Evolutionary conservation across 2,329 filamentous ascomycete genomes (phyloP).

Genomic region (Fusarium bulbicola): DNA sequence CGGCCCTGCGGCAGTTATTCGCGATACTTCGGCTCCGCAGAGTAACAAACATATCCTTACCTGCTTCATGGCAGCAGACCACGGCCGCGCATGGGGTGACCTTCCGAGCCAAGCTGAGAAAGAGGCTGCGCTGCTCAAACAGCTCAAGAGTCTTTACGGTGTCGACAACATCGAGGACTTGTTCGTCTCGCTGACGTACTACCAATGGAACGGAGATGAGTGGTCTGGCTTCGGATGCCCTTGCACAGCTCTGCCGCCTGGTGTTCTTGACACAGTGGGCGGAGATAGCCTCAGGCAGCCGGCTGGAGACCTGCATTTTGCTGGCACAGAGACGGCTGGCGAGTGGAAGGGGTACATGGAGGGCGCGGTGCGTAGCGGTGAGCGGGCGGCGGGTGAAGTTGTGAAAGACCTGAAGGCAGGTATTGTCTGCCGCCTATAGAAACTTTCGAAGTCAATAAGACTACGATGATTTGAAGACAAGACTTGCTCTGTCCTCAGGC

Average conservation of each 20-base stretch:
- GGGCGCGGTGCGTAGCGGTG: conserved; percentile 20
- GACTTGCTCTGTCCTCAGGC: too few species aligned
- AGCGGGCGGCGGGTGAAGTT: not conserved
- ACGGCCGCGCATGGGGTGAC: not conserved
- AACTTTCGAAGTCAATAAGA: not conserved
- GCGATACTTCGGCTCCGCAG: not conserved
- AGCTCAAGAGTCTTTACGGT: not conserved
- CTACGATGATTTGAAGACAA: too few species aligned
- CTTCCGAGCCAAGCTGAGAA: not conserved
- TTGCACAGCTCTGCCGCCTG: not conserved
- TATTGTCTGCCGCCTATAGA: not conserved
- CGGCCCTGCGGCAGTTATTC: not conserved
- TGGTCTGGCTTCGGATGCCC: not conserved
- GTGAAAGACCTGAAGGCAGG: not conserved
- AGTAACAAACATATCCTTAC: not conserved
- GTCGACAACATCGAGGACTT: not conserved
- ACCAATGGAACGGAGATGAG: not conserved
- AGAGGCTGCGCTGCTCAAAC: not conserved
- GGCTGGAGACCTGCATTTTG: conserved; percentile 14
- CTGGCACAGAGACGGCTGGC: conserved; percentile 18
- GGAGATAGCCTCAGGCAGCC: not conserved
- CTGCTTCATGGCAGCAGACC: not conserved
- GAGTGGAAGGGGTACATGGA: conserved; percentile 28
- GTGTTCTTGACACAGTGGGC: not conserved
- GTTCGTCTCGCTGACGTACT: not conserved